These are phyloP conservation scores for Phoma sp. DNA, from an alignment of 2,329 filamentous ascomycete species.

Conservation along the genomic window DNA sequence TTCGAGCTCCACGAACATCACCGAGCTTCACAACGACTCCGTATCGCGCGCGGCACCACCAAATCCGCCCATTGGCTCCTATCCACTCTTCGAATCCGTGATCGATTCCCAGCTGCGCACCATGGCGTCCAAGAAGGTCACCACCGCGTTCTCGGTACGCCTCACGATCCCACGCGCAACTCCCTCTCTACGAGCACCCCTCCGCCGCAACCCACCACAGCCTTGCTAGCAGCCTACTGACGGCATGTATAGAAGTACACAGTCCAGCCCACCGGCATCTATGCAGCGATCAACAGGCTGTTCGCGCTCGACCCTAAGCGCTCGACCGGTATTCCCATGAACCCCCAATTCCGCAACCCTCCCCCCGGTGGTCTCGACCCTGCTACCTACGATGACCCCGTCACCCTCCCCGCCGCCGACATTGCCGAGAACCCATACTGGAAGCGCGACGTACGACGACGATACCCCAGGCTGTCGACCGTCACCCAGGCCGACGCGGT, in stretches of 20 bases:
- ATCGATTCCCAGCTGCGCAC: constrained; percentile 23
- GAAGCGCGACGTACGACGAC: constrained; percentile 87
- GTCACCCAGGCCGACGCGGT: constrained; percentile 86
- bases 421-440: constrained; percentile 94
- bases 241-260: constrained; percentile 81
- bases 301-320: constrained; percentile 85
- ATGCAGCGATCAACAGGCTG: constrained; percentile 79
- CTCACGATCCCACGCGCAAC: constrained; percentile 4
- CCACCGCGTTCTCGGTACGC: constrained; percentile 41
- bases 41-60: constrained; percentile 24
- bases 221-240: constrained; percentile 1
- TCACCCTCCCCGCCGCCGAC: constrained; percentile 82
- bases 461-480: constrained; percentile 80
- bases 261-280: constrained; percentile 85
- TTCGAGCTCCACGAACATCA: constrained; percentile 36
- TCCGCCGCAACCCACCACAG: background rate
- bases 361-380: constrained; percentile 77
- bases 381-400: constrained; percentile 76
- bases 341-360: constrained; percentile 90
- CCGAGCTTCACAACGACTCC: constrained; percentile 29
- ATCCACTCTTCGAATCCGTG: constrained; percentile 22
- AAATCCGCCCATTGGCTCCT: constrained; percentile 33
- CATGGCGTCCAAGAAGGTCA: constrained; percentile 43
- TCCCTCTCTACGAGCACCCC: constrained; percentile 14
- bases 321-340: constrained; percentile 89